Evolutionary conservation across 306 rosid genomes (phyloP).

Genomic region (Crotalaria pallida): DNA sequence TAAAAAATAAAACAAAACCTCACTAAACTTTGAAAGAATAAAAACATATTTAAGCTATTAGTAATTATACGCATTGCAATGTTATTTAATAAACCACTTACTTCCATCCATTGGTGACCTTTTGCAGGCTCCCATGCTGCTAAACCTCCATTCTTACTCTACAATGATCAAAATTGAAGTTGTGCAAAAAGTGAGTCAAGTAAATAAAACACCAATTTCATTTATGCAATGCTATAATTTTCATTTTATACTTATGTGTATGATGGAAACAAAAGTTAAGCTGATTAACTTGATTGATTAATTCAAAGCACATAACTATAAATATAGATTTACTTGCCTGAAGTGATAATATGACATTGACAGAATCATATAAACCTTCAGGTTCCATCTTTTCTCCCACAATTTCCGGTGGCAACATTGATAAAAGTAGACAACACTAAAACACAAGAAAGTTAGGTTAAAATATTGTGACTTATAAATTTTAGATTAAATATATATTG

Average conservation of each 20-base stretch:
- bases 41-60: neutral
- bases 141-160: conserved; percentile 79
- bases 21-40: too few relatives aligned
- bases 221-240: neutral
- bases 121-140: conserved; percentile 69
- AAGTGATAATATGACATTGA: conserved; percentile 53
- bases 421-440: conserved; percentile 62
- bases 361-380: conserved; percentile 49
- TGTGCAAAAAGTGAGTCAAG: neutral
- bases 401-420: conserved; percentile 50
- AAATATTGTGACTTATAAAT: neutral
- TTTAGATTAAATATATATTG: too few relatives aligned
- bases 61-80: neutral
- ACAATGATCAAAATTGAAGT: neutral
- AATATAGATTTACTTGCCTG: conserved; percentile 36
- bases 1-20: too few relatives aligned
- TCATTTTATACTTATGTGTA: neutral
- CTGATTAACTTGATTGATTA: neutral
- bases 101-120: conserved; percentile 64
- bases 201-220: neutral
- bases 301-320: neutral
- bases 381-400: conserved; percentile 70
- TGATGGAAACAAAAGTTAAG: neutral
- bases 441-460: neutral
- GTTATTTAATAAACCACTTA: conserved; percentile 12